These are phyloP conservation scores for Mucor plumbeus DNA, from an alignment of 371 early-diverging fungal species.

Conservation along the genomic window DNA sequence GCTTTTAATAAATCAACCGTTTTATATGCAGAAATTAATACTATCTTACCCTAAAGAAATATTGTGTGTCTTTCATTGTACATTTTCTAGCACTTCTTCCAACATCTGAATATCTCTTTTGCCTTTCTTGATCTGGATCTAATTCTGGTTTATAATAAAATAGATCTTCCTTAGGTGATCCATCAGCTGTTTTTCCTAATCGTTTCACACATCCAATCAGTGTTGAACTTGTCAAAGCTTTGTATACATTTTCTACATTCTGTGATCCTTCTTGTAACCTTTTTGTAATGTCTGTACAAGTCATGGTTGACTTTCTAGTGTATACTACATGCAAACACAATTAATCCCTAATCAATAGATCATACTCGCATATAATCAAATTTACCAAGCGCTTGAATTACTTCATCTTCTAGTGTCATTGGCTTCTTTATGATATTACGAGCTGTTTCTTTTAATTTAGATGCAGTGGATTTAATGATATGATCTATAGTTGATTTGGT, in stretches of 20 bases:
- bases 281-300: constrained; percentile 19
- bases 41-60: constrained; percentile 50
- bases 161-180: constrained; percentile 56
- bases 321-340: constrained; percentile 11
- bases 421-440: constrained; percentile 9
- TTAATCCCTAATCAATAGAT: no score
- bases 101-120: constrained; percentile 31
- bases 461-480: not conserved
- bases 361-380: not conserved
- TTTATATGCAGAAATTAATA: not conserved
- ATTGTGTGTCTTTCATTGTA: constrained; percentile 60
- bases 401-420: constrained; percentile 19
- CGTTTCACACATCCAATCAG: constrained; percentile 50
- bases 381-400: constrained; percentile 30
- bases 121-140: constrained; percentile 40
- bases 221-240: constrained; percentile 1
- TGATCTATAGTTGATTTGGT: not conserved
- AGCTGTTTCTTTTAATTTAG: not conserved
- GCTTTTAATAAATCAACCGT: not conserved
- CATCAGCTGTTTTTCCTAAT: constrained; percentile 58
- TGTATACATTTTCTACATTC: not conserved
- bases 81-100: constrained; percentile 59
- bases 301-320: constrained; percentile 36
- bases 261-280: constrained; percentile 7
- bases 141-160: constrained; percentile 56